Evolutionary conservation across 176 grass and related monocot genomes (phyloP), one percentile per base, ranked within the genome.

Genomic region (Tillandsia fasciculata): DNA sequence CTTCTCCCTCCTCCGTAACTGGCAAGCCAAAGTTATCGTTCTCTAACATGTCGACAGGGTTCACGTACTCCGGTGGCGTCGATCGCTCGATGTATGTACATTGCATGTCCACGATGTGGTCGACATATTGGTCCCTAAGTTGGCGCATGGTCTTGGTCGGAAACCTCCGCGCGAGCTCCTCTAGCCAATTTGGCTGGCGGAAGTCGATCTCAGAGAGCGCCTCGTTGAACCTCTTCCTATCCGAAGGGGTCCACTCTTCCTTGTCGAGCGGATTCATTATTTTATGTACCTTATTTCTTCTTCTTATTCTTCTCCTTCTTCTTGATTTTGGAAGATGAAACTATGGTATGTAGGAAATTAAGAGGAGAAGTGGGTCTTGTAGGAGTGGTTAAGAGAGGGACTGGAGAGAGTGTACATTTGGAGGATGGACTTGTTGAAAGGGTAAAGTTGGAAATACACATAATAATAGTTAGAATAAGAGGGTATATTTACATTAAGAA

Each of bases 1-100:
- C n/a, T 1, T 14, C 15, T 17, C n/a, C 7, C 20, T 14, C 54
- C 20, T 59, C 54, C 0, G 33, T 42, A 59, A 8, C 9, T 59
- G 54, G 54, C n/a, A 59, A 59, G 53, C 53, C 53, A 56, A 56
- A 56, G 53, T 56, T 56, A 56, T 56, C 53, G 10, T 56, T 56
- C 13, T 56, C 53, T 56, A 56, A 14, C 53, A 13, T 56, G 13
- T 14, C 15, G 6, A 12, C 53, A 56, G 15, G 3, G 53, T n/a
- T n/a, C 13, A n/a, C 13, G 53, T n/a, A 56, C 53, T n/a, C 13
- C 14, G 12, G 54, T 7, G 14, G 14, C 54, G 6, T 18, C 7
- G 14, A 9, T 9, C 15, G 20, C 13, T 18, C 54, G 20, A 4
- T 59, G 54, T 18, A 17, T 7, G 14, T 59, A 18, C 54, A 59